Conservation (phyloP, 306 rosid species). For the Medicago truncatula region MtrunA17r5.0-ANR NC_053042.1:32617501-32618000, state of each 20-base stretch:
- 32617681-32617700: slow-evolving; percentile 45
- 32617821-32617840: neutral
- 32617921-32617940: slow-evolving; percentile 58
- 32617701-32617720: slow-evolving; percentile 77
- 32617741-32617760: slow-evolving; percentile 85
- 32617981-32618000: slow-evolving; percentile 70
- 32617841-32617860: slow-evolving; percentile 3
- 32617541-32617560: neutral
- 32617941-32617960: slow-evolving; percentile 82
- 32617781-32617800: slow-evolving; percentile 68
- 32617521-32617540: neutral
- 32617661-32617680: slow-evolving; percentile 62
- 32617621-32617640: slow-evolving; percentile 81
- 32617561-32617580: slow-evolving; percentile 53
- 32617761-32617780: slow-evolving; percentile 77
- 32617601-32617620: slow-evolving; percentile 73
- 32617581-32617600: slow-evolving; percentile 69
- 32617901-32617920: too few relatives aligned
- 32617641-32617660: slow-evolving; percentile 77
- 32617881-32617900: neutral
- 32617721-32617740: slow-evolving; percentile 79
- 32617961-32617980: slow-evolving; percentile 50
- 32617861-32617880: slow-evolving; percentile 12
- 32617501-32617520: neutral
- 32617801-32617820: slow-evolving; percentile 60